phyloP scores from a whole-genome alignment of 495 filamentous ascomycete species.

The Aspergillus bridgeri region DNA sequence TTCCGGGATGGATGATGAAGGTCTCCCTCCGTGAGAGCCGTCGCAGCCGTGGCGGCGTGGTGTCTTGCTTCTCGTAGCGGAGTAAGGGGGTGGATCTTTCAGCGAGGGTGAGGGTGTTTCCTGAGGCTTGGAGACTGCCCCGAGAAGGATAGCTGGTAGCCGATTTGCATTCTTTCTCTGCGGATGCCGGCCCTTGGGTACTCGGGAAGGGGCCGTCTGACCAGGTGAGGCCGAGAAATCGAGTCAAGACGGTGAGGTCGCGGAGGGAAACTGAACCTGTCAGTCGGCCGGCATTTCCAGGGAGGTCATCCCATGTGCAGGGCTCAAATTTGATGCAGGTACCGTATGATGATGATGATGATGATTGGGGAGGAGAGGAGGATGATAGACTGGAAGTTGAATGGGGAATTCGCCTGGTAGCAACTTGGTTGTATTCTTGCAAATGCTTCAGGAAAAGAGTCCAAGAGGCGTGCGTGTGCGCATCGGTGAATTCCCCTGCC shows the following conservation, averaged over 20 bases:
- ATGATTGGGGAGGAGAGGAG: not conserved
- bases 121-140: too few relatives aligned
- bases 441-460: constrained; percentile 1
- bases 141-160: too few relatives aligned
- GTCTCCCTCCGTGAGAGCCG: not conserved
- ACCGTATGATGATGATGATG: not conserved
- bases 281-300: not conserved
- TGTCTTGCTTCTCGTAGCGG: too few relatives aligned
- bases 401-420: not conserved
- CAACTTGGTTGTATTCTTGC: not conserved
- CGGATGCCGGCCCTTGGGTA: too few relatives aligned
- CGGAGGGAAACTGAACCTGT: not conserved
- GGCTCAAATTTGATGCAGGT: constrained; percentile 2
- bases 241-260: not conserved
- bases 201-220: not conserved
- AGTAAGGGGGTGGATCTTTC: too few relatives aligned
- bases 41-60: too few relatives aligned
- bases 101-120: too few relatives aligned
- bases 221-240: not conserved
- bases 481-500: not conserved
- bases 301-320: constrained; percentile 3
- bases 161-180: too few relatives aligned
- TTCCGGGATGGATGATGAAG: constrained; percentile 1
- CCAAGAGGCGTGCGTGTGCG: constrained; percentile 1
- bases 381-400: too few relatives aligned